Base-by-base conservation (phyloP, 805 yeast species). In the Wickerhamiella kurtzmanii region DNA sequence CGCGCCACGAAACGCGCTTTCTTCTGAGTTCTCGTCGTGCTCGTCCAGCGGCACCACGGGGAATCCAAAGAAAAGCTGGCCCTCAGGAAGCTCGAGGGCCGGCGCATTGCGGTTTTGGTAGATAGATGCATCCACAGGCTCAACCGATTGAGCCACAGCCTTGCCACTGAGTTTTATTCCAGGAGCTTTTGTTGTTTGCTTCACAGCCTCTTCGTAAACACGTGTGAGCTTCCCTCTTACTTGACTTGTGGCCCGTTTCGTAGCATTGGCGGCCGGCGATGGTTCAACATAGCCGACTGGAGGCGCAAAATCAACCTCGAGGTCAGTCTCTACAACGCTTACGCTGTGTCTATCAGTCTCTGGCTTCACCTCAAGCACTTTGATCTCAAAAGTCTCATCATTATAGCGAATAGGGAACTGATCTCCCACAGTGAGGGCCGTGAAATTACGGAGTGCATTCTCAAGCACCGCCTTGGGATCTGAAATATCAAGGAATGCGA, bases 251-350 rank as follows among this genome's bases (percentile, higher is more conserved):
- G 8, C 41, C 19, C 17, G 38, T 8, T 28, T 16, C 18, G n/a
- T 16, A 8, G 32, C 43, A 4, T 19, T 8, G 19, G 37, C 45
- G 19, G 37, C 39, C 13, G 32, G 37, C 19, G 83, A 87, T 1
- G 96, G 96, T 60, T 89, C 97, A 17, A 84, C 95, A 61, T 92
- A 92, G 0, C 99, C 99, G 3, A 89, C 95, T 0, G 99, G 99
- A 2, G 98, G 95, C 1, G 96, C 97, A 68, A 92, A 92, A 60
- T 92, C 99, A 0, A 96, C 94, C 49, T 85, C 95, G 51, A 92
- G 71, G 67, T 92, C 98, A 0, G 98, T 92, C 61, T 92, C 99
- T 22, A 92, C 85, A 3, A 92, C 96, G 70, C 96, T 89, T 13
- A 89, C 80, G 49, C 95, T 83, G 32, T 74, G 67, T 5, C 69